Evolutionary conservation across 2,329 filamentous ascomycete genomes (phyloP).

Genomic region (Aspergillus floridensis): DNA sequence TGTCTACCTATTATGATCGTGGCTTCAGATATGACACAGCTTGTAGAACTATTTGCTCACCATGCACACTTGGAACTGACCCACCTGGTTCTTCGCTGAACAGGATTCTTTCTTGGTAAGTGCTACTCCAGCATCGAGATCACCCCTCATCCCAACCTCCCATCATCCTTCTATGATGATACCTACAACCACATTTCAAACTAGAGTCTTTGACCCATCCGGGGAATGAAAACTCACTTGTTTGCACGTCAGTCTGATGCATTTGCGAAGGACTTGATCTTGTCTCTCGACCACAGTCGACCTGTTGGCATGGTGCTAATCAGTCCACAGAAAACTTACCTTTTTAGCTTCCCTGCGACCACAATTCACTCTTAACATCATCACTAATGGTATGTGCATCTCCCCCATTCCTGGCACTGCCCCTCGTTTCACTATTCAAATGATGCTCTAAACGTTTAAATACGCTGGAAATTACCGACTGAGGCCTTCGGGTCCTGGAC

Average conservation of each 20-base stretch:
- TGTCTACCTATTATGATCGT: slow-evolving; percentile 14
- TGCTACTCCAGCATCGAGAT: slow-evolving; percentile 5
- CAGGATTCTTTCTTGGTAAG: slow-evolving; percentile 27
- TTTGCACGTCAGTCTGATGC: slow-evolving; percentile 90
- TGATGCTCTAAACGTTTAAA: slow-evolving; percentile 59
- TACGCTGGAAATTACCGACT: slow-evolving; percentile 97
- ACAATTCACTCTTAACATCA: neutral
- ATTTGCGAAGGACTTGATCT: slow-evolving; percentile 17
- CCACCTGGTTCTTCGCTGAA: neutral
- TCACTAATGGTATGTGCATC: slow-evolving; percentile 25
- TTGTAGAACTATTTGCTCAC: slow-evolving; percentile 6
- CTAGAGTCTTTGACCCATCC: slow-evolving; percentile 93
- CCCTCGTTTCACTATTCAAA: slow-evolving; percentile 27
- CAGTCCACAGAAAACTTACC: neutral
- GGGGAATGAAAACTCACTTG: slow-evolving; percentile 73
- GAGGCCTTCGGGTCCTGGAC: slow-evolving; percentile 68
- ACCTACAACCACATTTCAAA: slow-evolving; percentile 69
- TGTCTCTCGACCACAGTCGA: neutral
- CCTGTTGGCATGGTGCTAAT: slow-evolving; percentile 10
- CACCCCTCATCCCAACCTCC: slow-evolving; percentile 24
- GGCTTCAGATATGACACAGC: slow-evolving; percentile 7
- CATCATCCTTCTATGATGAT: slow-evolving; percentile 65
- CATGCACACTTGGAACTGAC: slow-evolving; percentile 8
- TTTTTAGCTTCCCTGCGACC: neutral
- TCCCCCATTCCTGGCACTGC: slow-evolving; percentile 27